Conservation (phyloP, 306 rosid species). For the Medicago ruthenica region DNA sequence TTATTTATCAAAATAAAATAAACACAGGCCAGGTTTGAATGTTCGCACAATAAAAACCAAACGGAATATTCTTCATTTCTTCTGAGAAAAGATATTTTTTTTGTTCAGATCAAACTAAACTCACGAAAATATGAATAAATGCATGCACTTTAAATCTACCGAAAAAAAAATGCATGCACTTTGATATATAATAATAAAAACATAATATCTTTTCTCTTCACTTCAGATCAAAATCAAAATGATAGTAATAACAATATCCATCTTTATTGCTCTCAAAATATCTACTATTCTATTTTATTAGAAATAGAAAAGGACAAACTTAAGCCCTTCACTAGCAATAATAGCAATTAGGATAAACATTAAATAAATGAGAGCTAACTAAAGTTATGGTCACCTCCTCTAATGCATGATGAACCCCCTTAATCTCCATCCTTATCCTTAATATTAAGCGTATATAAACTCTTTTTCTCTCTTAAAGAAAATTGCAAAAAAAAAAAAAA, state of each 20-base stretch:
- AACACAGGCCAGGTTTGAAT: no score
- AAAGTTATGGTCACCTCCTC: neutral
- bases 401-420: conserved; percentile 4
- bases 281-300: neutral
- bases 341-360: neutral
- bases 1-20: no score
- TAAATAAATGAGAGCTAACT: neutral
- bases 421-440: neutral
- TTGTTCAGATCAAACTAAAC: neutral
- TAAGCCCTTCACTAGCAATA: neutral
- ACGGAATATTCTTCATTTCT: neutral
- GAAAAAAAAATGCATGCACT: neutral
- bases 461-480: neutral
- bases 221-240: neutral
- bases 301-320: neutral
- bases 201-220: no score
- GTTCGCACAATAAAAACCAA: neutral
- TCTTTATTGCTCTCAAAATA: neutral
- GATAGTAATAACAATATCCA: neutral
- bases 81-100: neutral
- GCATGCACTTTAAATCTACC: neutral
- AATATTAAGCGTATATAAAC: neutral
- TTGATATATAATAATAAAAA: neutral
- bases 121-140: neutral
- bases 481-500: neutral